Conservation (phyloP, 352 stramenopile species). For the Lagenidium sp. region DNA sequence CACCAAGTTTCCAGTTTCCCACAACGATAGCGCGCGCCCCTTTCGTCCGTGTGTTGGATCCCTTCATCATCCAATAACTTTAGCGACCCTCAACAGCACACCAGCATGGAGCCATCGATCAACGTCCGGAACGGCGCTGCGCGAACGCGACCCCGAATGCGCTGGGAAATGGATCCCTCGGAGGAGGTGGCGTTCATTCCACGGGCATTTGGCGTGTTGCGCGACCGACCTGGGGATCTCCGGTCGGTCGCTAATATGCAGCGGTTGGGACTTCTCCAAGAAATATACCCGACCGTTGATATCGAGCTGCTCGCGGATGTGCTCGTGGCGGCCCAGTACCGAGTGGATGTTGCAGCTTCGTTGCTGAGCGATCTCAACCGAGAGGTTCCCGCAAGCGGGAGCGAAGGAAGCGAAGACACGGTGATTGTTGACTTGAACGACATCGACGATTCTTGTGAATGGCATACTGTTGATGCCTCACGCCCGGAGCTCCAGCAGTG, state of each 20-base stretch:
- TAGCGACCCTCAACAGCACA: neutral
- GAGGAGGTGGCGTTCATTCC: conserved; percentile 13
- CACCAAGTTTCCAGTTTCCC: no score
- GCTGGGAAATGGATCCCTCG: conserved; percentile 5
- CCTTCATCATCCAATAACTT: no score
- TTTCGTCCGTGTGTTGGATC: no score
- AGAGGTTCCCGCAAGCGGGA: conserved; percentile 6
- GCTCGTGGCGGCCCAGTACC: conserved; percentile 50
- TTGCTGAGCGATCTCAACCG: conserved; percentile 49
- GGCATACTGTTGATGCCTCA: conserved; percentile 37
- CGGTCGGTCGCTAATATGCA: conserved; percentile 30
- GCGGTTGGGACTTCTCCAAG: conserved; percentile 33
- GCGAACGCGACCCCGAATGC: conserved; percentile 5
- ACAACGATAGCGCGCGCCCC: no score
- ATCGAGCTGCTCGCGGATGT: conserved; percentile 49
- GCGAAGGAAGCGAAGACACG: conserved; percentile 5
- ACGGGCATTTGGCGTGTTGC: no score
- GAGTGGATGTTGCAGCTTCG: conserved; percentile 44
- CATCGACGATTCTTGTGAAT: conserved; percentile 30
- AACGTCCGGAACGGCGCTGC: conserved; percentile 9
- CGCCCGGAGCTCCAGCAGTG: conserved; percentile 23
- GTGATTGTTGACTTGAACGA: conserved; percentile 31
- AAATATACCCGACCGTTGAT: conserved; percentile 44
- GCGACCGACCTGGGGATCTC: conserved; percentile 8
- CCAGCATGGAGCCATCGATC: neutral